Base-by-base conservation (phyloP, 495 filamentous ascomycete species). In the Aspergillus campestris region DNA sequence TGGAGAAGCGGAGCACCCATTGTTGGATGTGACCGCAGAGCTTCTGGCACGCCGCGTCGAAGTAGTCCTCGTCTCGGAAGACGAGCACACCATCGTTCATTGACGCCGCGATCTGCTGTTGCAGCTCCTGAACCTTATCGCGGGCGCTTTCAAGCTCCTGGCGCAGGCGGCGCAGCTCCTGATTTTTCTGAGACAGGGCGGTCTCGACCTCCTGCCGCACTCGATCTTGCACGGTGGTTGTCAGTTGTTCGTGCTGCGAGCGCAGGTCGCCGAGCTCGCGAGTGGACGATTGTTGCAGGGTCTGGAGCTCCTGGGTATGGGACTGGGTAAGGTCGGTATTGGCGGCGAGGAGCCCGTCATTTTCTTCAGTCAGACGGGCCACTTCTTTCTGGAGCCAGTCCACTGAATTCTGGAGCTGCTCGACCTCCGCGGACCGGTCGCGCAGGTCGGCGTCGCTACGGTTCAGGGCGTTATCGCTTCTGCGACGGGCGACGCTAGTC, bases 1-100 rank as follows among this genome's bases (percentile, higher is more conserved):
- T 95, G 45, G 89, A 95, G 71, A 97, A 98, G 57, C 90, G 86
- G 48, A 94, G 71, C 30, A 96, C 87, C 89, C 90, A 98, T 67
- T 91, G 86, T 57, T 94, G 90, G 11, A 95, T 87, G 54, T 94
- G 89, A 53, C 87, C 83, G 60, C 87, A 97, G 11, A 98, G 79
- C 59, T 90, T 80, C 57, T 95, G 87, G 65, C 91, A 96, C n/a
- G 88, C 87, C 56, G 78, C 80, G 52, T 92, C 86, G 57, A 98
- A 97, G 70, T 95, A 89, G 60, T 95, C 88, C 52, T 94, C 87
- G 58, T 96, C 92, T 53, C 81, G 79, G 39, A 87, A 71, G 40
- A 77, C 77, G 49, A 97, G 80, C 59, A 94, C 90, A 45, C 82
- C 79, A 53, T 82, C 79, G 40, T 79, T 73, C 34, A 80, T 79